Conservation (phyloP, 495 filamentous ascomycete genomes). For the Thermothielavioides terrestris region DNA sequence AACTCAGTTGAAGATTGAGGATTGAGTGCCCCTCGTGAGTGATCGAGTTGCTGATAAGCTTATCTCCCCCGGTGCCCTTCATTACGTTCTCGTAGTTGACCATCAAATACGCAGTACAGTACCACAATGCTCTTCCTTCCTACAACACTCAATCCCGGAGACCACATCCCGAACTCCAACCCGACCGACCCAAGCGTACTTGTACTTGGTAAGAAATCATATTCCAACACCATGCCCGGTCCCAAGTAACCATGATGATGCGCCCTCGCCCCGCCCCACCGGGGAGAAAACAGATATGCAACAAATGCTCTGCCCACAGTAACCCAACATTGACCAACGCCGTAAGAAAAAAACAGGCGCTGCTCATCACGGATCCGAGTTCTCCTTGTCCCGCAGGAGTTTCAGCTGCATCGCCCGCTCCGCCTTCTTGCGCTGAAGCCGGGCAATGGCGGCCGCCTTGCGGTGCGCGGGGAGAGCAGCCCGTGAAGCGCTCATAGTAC, state of each 20-base stretch:
- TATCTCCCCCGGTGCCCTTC: conserved; percentile 1
- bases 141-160: no score
- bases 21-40: neutral
- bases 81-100: no score
- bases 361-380: conserved; percentile 22
- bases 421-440: conserved; percentile 48
- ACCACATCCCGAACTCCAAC: no score
- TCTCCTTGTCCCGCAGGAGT: conserved; percentile 37
- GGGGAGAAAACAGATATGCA: neutral
- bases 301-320: neutral
- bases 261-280: neutral
- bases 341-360: neutral
- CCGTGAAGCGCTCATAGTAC: conserved; percentile 28
- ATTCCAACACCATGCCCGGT: conserved; percentile 8
- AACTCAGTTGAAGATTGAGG: no score
- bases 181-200: no score
- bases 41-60: conserved; percentile 14
- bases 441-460: conserved; percentile 52
- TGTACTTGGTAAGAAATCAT: neutral
- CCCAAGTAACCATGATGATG: neutral
- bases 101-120: no score
- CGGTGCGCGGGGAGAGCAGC: conserved; percentile 51
- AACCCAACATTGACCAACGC: neutral
- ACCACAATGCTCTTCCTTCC: conserved; percentile 2
- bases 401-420: conserved; percentile 29